phyloP scores from a whole-genome alignment of 2,329 filamentous ascomycete genomes.

The Fusarium sp. region DNA sequence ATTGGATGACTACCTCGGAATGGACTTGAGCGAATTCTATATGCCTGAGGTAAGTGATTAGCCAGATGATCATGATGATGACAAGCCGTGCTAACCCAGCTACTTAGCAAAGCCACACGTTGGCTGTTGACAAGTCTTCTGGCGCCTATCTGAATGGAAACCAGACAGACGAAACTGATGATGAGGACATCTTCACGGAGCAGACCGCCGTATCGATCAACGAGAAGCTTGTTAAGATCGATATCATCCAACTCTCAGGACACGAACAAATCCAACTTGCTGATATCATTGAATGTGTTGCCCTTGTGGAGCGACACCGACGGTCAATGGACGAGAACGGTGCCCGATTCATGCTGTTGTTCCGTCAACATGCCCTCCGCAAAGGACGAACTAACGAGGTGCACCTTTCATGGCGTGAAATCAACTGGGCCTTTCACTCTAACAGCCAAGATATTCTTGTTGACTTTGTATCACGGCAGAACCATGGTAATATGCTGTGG shows the following conservation, averaged over 20 bases:
- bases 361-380: conserved; percentile 81
- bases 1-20: conserved; percentile 81
- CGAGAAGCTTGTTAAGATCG: conserved; percentile 79
- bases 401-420: conserved; percentile 81
- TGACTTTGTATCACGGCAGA: conserved; percentile 84
- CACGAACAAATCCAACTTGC: conserved; percentile 88
- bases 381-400: conserved; percentile 74
- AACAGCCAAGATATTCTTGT: conserved; percentile 89
- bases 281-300: conserved; percentile 86
- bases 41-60: conserved; percentile 41
- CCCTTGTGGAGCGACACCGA: conserved; percentile 86
- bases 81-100: conserved; percentile 11
- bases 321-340: conserved; percentile 93
- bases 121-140: conserved; percentile 48
- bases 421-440: conserved; percentile 87
- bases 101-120: conserved; percentile 33
- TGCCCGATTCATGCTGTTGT: conserved; percentile 87
- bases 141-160: conserved; percentile 55
- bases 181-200: conserved; percentile 77
- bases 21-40: conserved; percentile 72
- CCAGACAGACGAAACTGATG: conserved; percentile 59
- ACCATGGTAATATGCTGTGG: conserved; percentile 85
- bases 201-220: conserved; percentile 76
- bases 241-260: conserved; percentile 83
- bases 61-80: not conserved